phyloP scores from a whole-genome alignment of 78 protist genomes.

The Pigoraptor vietnamica region DNA sequence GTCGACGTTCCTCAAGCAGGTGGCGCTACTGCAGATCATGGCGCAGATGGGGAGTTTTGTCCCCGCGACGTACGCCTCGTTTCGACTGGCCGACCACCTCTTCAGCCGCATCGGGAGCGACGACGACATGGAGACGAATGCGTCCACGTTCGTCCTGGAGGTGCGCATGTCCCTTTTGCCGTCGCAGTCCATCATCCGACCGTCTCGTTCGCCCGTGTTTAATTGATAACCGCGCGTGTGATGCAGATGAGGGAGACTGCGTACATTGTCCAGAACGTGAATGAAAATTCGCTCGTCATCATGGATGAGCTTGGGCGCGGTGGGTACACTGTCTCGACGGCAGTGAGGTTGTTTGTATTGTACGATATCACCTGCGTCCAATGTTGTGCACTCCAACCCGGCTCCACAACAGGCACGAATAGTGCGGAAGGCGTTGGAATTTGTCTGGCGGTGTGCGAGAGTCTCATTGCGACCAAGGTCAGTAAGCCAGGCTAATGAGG shows the following conservation, averaged over 20 bases:
- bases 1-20: constrained; percentile 31
- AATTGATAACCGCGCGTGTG: not conserved
- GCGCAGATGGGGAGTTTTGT: constrained; percentile 55
- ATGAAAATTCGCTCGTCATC: constrained; percentile 12
- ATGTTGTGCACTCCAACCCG: not conserved
- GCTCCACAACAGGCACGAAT: not conserved
- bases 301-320: constrained; percentile 80
- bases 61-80: constrained; percentile 33
- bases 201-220: not conserved
- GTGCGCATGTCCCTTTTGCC: too few species aligned
- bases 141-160: constrained; percentile 42
- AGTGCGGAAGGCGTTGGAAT: not conserved
- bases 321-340: not conserved
- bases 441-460: not conserved
- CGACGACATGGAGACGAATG: constrained; percentile 32
- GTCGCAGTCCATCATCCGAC: not conserved
- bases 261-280: not conserved
- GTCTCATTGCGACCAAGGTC: not conserved
- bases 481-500: not conserved
- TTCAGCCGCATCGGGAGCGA: constrained; percentile 30
- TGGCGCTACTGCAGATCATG: constrained; percentile 14
- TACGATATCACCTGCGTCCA: too few species aligned
- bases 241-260: constrained; percentile 36
- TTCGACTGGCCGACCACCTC: constrained; percentile 28
- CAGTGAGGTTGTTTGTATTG: not conserved